Conservation (phyloP, 192 early-diverging fungal genomes). For the Coemansia sp. region DNA sequence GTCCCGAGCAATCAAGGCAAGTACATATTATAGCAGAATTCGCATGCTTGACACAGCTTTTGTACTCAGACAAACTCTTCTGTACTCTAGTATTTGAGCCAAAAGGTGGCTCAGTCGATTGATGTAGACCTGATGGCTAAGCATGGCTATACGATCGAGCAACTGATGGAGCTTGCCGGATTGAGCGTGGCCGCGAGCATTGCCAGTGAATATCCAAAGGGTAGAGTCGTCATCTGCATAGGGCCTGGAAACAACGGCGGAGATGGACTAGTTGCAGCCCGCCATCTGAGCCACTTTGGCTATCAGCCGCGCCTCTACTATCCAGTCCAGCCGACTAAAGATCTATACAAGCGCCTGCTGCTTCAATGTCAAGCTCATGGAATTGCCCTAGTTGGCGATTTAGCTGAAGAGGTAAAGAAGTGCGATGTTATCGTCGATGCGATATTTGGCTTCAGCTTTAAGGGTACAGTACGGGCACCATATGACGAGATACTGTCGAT, state of each 20-base stretch:
- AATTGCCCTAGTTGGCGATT: slow-evolving; percentile 61
- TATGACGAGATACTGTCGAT: slow-evolving; percentile 50
- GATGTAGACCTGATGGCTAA: slow-evolving; percentile 86
- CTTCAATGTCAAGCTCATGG: slow-evolving; percentile 69
- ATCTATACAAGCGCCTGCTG: slow-evolving; percentile 70
- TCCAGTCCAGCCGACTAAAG: slow-evolving; percentile 74
- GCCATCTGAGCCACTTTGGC: slow-evolving; percentile 89
- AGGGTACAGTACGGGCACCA: slow-evolving; percentile 72
- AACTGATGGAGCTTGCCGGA: slow-evolving; percentile 84
- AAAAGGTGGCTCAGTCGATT: slow-evolving; percentile 53
- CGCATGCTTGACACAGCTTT: background rate
- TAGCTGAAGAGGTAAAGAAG: slow-evolving; percentile 33
- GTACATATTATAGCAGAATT: background rate
- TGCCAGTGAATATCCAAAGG: slow-evolving; percentile 63
- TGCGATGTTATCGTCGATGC: slow-evolving; percentile 81
- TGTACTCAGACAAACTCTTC: background rate
- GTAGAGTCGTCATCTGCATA: slow-evolving; percentile 67
- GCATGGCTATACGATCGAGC: slow-evolving; percentile 87
- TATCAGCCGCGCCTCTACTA: slow-evolving; percentile 77
- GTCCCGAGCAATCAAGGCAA: slow-evolving; percentile 9
- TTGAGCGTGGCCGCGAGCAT: slow-evolving; percentile 88
- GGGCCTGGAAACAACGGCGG: slow-evolving; percentile 97
- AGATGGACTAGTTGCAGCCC: slow-evolving; percentile 92
- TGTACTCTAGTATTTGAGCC: slow-evolving; percentile 34
- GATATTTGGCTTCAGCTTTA: slow-evolving; percentile 92